Conservation (phyloP, 257 asterid genomes). For the Anisodus acutangulus region DNA sequence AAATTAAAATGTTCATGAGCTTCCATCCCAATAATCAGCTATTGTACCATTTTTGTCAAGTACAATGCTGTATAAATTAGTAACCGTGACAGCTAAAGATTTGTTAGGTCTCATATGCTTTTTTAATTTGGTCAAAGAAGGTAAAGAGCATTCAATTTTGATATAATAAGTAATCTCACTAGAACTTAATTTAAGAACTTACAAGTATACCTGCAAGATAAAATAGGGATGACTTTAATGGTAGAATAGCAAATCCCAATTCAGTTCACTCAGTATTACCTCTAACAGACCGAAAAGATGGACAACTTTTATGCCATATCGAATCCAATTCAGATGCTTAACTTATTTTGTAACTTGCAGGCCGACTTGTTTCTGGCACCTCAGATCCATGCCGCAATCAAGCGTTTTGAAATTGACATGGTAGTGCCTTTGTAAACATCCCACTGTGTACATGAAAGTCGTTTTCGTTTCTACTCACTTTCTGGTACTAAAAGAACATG, state of each 20-base stretch:
- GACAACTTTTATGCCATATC: neutral
- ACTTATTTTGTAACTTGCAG: slow-evolving; percentile 44
- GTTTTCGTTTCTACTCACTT: neutral
- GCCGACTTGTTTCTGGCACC: slow-evolving; percentile 83
- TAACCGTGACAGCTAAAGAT: neutral
- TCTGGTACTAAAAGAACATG: neutral
- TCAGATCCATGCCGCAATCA: slow-evolving; percentile 63
- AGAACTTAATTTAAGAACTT: neutral
- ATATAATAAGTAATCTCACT: neutral
- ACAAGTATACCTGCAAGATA: slow-evolving; percentile 10
- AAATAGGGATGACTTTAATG: slow-evolving; percentile 13
- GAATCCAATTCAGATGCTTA: slow-evolving; percentile 8
- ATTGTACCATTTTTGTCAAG: neutral
- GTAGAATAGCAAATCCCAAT: neutral
- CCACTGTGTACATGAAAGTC: neutral
- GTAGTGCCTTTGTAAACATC: slow-evolving; percentile 38
- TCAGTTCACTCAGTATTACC: neutral
- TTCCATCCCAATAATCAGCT: neutral
- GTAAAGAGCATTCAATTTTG: neutral
- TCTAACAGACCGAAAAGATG: slow-evolving; percentile 10
- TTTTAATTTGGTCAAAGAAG: neutral
- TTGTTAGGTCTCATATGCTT: slow-evolving; percentile 19
- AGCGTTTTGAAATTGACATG: slow-evolving; percentile 63
- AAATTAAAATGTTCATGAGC: slow-evolving; percentile 13
- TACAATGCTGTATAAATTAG: neutral